Evolutionary conservation across 116 monocot species (phyloP), one percentile per base, ranked within the genome.

Genomic region (Zostera marina): DNA sequence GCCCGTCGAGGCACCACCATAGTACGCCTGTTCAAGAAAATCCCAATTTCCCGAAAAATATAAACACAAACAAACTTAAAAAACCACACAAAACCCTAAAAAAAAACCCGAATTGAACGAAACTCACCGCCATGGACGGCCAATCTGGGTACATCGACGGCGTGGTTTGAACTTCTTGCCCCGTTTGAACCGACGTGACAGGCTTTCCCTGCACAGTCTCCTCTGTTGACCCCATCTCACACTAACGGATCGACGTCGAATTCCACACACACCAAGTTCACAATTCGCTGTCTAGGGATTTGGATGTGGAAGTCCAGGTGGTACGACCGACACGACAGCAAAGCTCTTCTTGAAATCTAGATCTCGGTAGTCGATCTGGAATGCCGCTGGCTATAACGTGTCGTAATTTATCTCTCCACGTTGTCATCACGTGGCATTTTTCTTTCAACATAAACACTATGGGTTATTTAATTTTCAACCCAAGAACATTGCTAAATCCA

Each of bases 101-200:
- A 23, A 21, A 39, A 22, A 32, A 63, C 8, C 22, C 43, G 1
- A 59, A 56, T 44, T 42, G 3, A 11, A 16, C 8, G 32, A 44
- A 46, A 44, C 54, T 39, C 44, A 56, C 65, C 15, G 54, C 55
- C 65, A 65, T 65, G 22, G 65, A 65, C 12, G 21, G 21, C 65
- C 65, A 65, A 16, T 65, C 65, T 11, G 65, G 44, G 42, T 65
- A 65, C 56, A 63, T 52, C 5, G 52, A 41, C 6, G 56, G 55
- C 25, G 65, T 65, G 22, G 44, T 44, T 20, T 54, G 65, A 3
- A 45, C 44, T 23, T 65, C 65, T 45, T 56, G 65, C 4, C 25
- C 26, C 23, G 10, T 22, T 11, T 24, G 25, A 24, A 14, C 54
- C 24, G 43, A 11, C 43, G 44, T 43, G 22, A 39, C 41, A 8